Percentiles rank a stretch among this genome's conserved stretches.
These are phyloP conservation scores for Senecio squalidus DNA, from an alignment of 140 eudicot species.

Conservation along the genomic window DNA sequence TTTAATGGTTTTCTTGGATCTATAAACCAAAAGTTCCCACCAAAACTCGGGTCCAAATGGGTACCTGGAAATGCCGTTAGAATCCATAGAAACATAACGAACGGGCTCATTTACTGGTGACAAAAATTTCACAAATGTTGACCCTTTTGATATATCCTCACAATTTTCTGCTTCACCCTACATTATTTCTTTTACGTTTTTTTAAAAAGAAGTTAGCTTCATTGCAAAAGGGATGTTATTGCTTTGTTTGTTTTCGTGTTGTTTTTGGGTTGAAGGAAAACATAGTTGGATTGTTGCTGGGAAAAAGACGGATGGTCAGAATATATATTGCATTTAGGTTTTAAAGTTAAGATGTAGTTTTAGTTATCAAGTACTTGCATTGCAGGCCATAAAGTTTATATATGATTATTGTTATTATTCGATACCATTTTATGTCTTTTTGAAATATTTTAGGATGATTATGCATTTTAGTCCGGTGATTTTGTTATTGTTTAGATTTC, in stretches of 20 bases:
- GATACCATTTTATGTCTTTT: not conserved
- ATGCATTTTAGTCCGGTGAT: not conserved
- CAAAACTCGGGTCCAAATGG: slow-evolving; percentile 9
- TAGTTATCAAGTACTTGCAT: slow-evolving; percentile 44
- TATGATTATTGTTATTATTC: not conserved
- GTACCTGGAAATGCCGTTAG: slow-evolving; percentile 12
- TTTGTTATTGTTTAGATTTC: not conserved
- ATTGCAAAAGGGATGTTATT: slow-evolving; percentile 18
- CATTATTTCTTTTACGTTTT: slow-evolving; percentile 14
- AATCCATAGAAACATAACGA: slow-evolving; percentile 15
- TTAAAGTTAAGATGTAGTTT: slow-evolving; percentile 38
- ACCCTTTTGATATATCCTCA: slow-evolving; percentile 14
- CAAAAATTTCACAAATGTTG: slow-evolving; percentile 11
- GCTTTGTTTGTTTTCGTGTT: slow-evolving; percentile 19
- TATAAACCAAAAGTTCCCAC: slow-evolving; percentile 14
- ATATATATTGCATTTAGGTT: slow-evolving; percentile 31
- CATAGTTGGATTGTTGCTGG: slow-evolving; percentile 36
- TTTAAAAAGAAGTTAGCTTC: slow-evolving; percentile 14
- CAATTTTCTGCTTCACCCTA: slow-evolving; percentile 29
- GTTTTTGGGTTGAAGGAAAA: slow-evolving; percentile 37
- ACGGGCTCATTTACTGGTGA: slow-evolving; percentile 1
- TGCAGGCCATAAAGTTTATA: slow-evolving; percentile 30
- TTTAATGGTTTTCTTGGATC: slow-evolving; percentile 22
- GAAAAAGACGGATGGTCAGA: slow-evolving; percentile 22
- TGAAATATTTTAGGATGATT: not conserved